Evolutionary conservation across 768 basidiomycete genomes (phyloP).

Genomic region (Udeniomyces megalosporus): DNA sequence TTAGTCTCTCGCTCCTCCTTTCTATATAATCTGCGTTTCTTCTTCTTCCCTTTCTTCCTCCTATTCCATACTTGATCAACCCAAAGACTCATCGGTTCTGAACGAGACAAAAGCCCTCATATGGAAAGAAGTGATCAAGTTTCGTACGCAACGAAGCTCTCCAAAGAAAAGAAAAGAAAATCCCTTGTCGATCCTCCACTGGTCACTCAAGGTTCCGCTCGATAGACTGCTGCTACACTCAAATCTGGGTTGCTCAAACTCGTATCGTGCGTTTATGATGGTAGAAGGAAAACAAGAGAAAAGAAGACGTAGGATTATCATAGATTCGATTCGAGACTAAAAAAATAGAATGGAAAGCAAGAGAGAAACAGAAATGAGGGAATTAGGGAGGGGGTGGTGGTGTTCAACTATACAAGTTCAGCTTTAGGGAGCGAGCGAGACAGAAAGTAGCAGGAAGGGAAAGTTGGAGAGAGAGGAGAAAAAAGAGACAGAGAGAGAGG

Average conservation of each 20-base stretch:
- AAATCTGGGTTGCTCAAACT: not conserved
- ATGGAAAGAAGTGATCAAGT: no score
- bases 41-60: not conserved
- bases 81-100: not conserved
- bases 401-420: not conserved
- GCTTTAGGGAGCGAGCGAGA: not conserved
- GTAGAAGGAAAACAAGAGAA: not conserved
- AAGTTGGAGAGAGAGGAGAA: not conserved
- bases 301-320: no score
- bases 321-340: no score
- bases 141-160: no score
- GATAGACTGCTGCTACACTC: not conserved
- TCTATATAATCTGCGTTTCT: no score
- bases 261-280: no score
- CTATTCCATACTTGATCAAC: not conserved
- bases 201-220: not conserved
- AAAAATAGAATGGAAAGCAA: no score
- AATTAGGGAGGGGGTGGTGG: not conserved
- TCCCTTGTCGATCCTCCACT: not conserved
- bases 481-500: not conserved
- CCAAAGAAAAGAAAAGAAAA: no score
- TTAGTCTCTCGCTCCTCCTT: not conserved
- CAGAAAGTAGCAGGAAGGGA: not conserved
- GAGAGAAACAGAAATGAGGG: not conserved
- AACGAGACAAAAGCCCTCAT: no score